Conservation (phyloP, 805 yeast genomes). For the Starmerella cellae region DNA sequence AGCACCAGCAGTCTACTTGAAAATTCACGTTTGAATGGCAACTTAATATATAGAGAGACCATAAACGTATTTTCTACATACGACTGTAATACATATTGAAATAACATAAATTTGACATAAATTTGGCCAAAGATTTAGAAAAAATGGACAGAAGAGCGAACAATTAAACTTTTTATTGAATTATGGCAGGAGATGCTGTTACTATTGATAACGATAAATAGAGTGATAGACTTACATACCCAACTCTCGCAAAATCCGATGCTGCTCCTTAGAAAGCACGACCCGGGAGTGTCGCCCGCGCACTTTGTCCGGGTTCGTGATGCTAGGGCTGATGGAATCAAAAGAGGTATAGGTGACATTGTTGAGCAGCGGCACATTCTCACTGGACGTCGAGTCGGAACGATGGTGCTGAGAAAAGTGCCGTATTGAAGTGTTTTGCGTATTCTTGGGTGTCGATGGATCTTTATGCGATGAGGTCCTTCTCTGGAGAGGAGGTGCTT, state of each 20-base stretch:
- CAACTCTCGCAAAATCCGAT: conserved; percentile 37
- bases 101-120: too few species aligned
- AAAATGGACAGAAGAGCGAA: too few species aligned
- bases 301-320: conserved; percentile 18
- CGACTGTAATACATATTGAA: too few species aligned
- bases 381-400: neutral
- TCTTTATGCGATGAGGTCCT: neutral
- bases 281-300: conserved; percentile 24
- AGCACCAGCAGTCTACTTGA: conserved; percentile 13
- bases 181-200: too few species aligned
- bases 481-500: neutral
- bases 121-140: too few species aligned
- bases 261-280: conserved; percentile 41
- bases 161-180: too few species aligned
- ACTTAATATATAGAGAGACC: too few species aligned
- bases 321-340: conserved; percentile 19
- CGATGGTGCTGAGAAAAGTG: neutral
- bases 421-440: neutral
- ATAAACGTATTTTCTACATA: too few species aligned
- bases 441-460: neutral
- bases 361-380: neutral
- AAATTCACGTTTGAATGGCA: too few species aligned
- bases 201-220: too few species aligned
- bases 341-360: conserved; percentile 23
- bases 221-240: conserved; percentile 22